Conservation (phyloP, 345 rosid genomes). For the Ceriops zippeliana region DNA sequence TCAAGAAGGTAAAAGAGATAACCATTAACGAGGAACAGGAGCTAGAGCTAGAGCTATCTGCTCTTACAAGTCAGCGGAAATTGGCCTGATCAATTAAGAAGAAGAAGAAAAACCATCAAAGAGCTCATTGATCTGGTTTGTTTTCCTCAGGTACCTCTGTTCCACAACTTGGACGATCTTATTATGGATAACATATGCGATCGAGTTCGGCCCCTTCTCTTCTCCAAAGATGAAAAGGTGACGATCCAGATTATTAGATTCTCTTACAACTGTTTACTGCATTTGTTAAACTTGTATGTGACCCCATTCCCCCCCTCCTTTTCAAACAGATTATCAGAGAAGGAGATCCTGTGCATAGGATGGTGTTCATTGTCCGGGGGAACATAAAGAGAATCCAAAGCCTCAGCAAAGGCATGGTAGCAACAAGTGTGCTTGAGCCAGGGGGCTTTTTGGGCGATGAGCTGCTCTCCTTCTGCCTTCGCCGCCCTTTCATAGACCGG, state of each 20-base stretch:
- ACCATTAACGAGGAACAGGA: not conserved
- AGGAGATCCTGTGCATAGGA: conserved; percentile 84
- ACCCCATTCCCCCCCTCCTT: not conserved
- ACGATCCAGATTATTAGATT: not conserved
- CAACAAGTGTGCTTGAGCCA: conserved; percentile 61
- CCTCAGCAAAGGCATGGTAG: conserved; percentile 74
- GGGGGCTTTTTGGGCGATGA: conserved; percentile 90
- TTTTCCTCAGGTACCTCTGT: conserved; percentile 61
- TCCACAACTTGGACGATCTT: conserved; percentile 73
- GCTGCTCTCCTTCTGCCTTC: conserved; percentile 85
- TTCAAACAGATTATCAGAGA: conserved; percentile 69
- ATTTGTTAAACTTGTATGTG: no score
- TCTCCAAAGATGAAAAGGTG: conserved; percentile 89
- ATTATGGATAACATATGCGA: conserved; percentile 93
- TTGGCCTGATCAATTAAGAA: no score
- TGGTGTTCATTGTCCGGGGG: conserved; percentile 68
- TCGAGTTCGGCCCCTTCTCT: conserved; percentile 67
- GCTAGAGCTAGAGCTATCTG: no score
- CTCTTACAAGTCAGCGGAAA: no score
- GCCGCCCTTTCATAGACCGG: conserved; percentile 76
- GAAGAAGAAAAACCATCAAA: no score
- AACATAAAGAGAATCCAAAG: conserved; percentile 52
- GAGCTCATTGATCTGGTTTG: no score
- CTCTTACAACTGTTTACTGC: not conserved
- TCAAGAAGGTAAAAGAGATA: conserved; percentile 52